Evolutionary conservation across 345 rosid species (phyloP).

Genomic region (Theobroma cacao): DNA sequence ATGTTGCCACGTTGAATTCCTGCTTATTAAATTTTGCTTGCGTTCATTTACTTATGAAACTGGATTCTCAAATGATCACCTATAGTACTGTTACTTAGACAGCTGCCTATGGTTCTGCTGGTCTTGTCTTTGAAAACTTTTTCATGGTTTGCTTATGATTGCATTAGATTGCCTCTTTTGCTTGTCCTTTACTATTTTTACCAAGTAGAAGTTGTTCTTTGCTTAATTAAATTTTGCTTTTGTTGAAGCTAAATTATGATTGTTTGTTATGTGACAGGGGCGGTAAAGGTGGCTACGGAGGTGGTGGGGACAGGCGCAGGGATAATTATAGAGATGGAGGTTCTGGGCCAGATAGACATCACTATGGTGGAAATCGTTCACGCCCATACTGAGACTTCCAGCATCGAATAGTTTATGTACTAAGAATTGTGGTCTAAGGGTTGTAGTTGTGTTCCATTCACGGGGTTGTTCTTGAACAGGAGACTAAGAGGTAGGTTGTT

Average conservation of each 20-base stretch:
- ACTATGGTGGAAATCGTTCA: slow-evolving; percentile 84
- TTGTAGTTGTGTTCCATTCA: slow-evolving; percentile 45
- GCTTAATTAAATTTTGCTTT: background rate
- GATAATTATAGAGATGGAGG: slow-evolving; percentile 70
- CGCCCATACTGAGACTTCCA: slow-evolving; percentile 68
- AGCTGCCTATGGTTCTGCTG: background rate
- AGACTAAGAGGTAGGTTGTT: slow-evolving; percentile 80
- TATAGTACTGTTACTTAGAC: background rate
- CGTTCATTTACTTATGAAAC: background rate
- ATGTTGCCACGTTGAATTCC: background rate
- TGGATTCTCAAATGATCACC: background rate
- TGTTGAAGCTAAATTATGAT: slow-evolving; percentile 9
- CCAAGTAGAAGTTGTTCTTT: background rate
- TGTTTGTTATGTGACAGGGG: slow-evolving; percentile 49
- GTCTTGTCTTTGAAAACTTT: background rate
- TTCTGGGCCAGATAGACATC: slow-evolving; percentile 86
- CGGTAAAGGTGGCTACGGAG: slow-evolving; percentile 78
- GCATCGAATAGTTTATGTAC: slow-evolving; percentile 52
- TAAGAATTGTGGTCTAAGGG: slow-evolving; percentile 49
- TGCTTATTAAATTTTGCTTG: background rate
- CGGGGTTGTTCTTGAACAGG: slow-evolving; percentile 62
- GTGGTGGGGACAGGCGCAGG: slow-evolving; percentile 88
- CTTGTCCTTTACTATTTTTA: background rate
- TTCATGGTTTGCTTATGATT: background rate
- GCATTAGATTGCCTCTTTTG: background rate